Base-by-base conservation (phyloP, 2,329 filamentous ascomycete species). In the Plenodomus biglobosus region DNA sequence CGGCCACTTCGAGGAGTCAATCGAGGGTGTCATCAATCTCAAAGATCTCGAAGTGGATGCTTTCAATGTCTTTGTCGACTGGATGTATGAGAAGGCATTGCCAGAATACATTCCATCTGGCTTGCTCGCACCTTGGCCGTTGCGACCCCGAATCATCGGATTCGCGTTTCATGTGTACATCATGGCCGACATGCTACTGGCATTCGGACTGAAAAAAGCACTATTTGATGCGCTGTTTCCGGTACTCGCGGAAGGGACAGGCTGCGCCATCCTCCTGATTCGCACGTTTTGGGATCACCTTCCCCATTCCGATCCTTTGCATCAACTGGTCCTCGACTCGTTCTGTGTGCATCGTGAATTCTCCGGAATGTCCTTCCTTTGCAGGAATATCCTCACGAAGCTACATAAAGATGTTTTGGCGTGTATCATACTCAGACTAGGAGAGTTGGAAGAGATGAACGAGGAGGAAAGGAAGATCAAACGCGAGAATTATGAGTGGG, bases 61-160 rank as follows among this genome's bases (percentile, higher is more conserved):
- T 1, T 53, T 50, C 35, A 36, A 50, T 10, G 16, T 42, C 19
- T 45, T 53, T 5, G 38, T 53, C 7, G 51, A 46, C 20, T 50
- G 47, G 51, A 15, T 50, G 8, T 50, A 50, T n/a, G 44, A 50
- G 18, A 40, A 30, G 15, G 18, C 4, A 22, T 20, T 53, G 6
- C 42, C 16, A 3, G n/a, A n/a, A n/a, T n/a, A n/a, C n/a, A n/a
- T n/a, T n/a, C n/a, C n/a, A n/a, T n/a, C n/a, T n/a, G n/a, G n/a
- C n/a, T n/a, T n/a, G n/a, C n/a, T n/a, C n/a, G n/a, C n/a, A n/a
- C n/a, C n/a, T n/a, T n/a, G n/a, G n/a, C n/a, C 15, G 15, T 15
- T 15, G 10, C 15, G 7, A 8, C 13, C 27, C 8, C 27, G 6
- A 32, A 32, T 32, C 8, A 32, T 32, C 13, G 27, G 27, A 11